Evolutionary conservation across 1,284 basidiomycete genomes (phyloP).

Genomic region (Ustilago xerochloae): DNA sequence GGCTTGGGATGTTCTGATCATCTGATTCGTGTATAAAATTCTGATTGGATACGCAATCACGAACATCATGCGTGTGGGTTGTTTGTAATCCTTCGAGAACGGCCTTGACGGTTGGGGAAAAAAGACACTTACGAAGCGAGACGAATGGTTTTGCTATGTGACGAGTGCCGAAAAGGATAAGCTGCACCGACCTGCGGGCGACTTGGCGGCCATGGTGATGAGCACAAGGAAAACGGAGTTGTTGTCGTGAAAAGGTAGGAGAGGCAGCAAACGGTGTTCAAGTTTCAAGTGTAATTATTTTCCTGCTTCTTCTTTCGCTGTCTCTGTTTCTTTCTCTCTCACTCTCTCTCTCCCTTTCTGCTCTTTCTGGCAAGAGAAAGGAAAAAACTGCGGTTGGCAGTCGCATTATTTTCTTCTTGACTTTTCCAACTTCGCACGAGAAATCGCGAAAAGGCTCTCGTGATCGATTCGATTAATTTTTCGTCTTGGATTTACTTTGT

Average conservation of each 20-base stretch:
- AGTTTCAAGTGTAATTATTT: not conserved
- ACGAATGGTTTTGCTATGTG: not conserved
- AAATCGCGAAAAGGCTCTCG: constrained; percentile 7
- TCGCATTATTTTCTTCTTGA: not conserved
- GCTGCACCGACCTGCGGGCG: constrained; percentile 37
- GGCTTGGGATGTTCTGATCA: constrained; percentile 20
- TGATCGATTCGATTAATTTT: constrained; percentile 20
- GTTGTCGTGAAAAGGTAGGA: not conserved
- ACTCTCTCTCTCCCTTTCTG: not conserved
- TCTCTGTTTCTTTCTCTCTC: constrained; percentile 2
- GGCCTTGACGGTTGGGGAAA: not conserved
- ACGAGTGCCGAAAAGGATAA: not conserved
- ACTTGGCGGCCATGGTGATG: constrained; percentile 13
- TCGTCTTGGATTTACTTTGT: not conserved
- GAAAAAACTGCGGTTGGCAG: constrained; percentile 30
- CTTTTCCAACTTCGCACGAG: constrained; percentile 21
- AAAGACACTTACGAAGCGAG: constrained; percentile 24
- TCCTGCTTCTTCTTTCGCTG: too few relatives aligned
- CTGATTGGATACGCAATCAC: constrained; percentile 49
- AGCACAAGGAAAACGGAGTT: too few relatives aligned
- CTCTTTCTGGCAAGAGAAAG: not conserved
- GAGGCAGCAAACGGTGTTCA: not conserved
- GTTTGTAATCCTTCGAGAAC: constrained; percentile 42
- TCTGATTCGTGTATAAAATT: constrained; percentile 55
- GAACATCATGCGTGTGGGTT: constrained; percentile 41